These are phyloP conservation scores for Echinosophora koreensis DNA, from an alignment of 306 rosid species.

Conservation along the genomic window DNA sequence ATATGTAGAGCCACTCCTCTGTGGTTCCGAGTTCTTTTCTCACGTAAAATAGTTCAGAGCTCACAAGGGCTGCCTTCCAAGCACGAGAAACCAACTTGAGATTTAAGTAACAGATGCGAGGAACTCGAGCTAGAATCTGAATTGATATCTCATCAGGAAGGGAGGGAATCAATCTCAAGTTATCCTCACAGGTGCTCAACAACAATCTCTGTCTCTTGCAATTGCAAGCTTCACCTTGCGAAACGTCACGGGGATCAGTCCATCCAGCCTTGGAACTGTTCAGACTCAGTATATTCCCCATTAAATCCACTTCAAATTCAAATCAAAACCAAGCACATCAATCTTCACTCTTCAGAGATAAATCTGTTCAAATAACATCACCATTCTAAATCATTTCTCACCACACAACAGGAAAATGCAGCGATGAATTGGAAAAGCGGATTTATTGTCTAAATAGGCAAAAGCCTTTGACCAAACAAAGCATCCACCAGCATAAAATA, in stretches of 20 bases:
- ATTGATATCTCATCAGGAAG: constrained; percentile 55
- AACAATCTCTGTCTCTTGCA: constrained; percentile 52
- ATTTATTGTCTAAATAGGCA: neutral
- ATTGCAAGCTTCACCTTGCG: constrained; percentile 49
- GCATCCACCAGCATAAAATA: neutral
- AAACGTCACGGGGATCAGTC: constrained; percentile 24
- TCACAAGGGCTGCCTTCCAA: constrained; percentile 48
- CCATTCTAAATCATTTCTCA: constrained; percentile 13
- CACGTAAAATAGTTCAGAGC: constrained; percentile 45
- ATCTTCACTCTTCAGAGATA: constrained; percentile 26
- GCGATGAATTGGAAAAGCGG: neutral
- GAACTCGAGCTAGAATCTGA: constrained; percentile 56
- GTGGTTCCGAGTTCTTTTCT: constrained; percentile 52
- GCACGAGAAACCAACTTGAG: constrained; percentile 52
- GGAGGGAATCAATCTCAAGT: constrained; percentile 46
- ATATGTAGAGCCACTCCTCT: constrained; percentile 58
- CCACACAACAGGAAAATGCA: constrained; percentile 12
- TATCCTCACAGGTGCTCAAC: constrained; percentile 41
- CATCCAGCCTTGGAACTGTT: constrained; percentile 39
- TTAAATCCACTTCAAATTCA: constrained; percentile 27
- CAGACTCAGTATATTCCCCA: constrained; percentile 49
- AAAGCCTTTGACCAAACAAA: constrained; percentile 7
- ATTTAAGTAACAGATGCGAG: constrained; percentile 46
- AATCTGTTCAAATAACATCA: constrained; percentile 33
- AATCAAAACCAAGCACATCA: constrained; percentile 20